Conservation (phyloP, 148 eudicot species). For the Vaccinium macrocarpon region DNA sequence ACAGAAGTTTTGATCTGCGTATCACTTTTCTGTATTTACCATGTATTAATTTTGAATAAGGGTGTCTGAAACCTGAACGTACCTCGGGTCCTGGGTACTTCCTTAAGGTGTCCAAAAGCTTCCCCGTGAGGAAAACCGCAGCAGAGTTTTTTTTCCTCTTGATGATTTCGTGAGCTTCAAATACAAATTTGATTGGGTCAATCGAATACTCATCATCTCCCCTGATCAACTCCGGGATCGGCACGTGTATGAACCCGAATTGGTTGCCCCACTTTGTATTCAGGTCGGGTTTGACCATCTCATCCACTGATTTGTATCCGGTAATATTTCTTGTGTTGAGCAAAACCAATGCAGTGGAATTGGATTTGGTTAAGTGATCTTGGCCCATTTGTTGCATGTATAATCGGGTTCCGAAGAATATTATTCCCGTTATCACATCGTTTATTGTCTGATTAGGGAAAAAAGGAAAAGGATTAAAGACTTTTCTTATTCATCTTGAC, state of each 20-base stretch:
- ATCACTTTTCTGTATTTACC: too few species aligned
- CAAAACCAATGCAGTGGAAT: slow-evolving; percentile 73
- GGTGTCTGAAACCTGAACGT: background rate
- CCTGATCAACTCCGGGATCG: slow-evolving; percentile 40
- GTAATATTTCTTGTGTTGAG: slow-evolving; percentile 67
- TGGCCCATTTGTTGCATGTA: slow-evolving; percentile 55
- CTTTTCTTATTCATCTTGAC: too few species aligned
- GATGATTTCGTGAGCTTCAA: slow-evolving; percentile 48
- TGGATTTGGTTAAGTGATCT: slow-evolving; percentile 24
- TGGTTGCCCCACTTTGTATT: slow-evolving; percentile 75
- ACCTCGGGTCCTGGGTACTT: slow-evolving; percentile 78
- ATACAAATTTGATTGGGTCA: slow-evolving; percentile 47
- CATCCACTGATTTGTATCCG: slow-evolving; percentile 65
- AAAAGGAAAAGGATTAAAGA: background rate
- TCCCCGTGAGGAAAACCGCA: slow-evolving; percentile 71
- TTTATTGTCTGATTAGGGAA: slow-evolving; percentile 49
- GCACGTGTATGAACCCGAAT: slow-evolving; percentile 69
- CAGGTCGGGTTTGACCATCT: slow-evolving; percentile 50
- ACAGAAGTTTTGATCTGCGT: too few species aligned
- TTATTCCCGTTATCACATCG: slow-evolving; percentile 65
- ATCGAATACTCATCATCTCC: slow-evolving; percentile 7
- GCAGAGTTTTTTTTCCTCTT: slow-evolving; percentile 57
- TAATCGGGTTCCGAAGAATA: slow-evolving; percentile 60
- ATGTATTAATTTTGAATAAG: too few species aligned
- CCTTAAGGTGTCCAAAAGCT: slow-evolving; percentile 49